Conservation (phyloP, 129 eudicot species). For the Artemisia argyi region DNA sequence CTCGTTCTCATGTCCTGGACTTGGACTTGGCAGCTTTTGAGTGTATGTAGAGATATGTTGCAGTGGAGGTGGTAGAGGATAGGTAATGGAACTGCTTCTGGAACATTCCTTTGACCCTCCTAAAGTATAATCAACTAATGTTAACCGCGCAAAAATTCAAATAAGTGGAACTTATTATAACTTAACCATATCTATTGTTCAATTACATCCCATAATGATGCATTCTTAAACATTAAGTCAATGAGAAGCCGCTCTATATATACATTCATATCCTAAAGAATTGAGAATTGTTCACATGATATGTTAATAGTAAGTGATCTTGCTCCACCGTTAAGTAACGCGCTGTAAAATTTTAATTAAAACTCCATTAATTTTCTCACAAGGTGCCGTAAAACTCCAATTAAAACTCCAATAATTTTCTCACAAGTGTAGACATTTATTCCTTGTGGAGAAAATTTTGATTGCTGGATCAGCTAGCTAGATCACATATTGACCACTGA, state of each 20-base stretch:
- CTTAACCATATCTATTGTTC: no score
- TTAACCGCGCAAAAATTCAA: neutral
- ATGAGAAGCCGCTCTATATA: neutral
- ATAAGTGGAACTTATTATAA: neutral
- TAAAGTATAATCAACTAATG: constrained; percentile 2
- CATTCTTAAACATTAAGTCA: no score
- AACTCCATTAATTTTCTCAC: no score
- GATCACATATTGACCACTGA: neutral
- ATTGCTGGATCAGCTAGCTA: neutral
- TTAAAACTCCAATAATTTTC: no score
- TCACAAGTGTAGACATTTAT: neutral
- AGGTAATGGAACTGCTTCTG: constrained; percentile 24
- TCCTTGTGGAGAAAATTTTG: neutral
- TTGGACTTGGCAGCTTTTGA: constrained; percentile 26
- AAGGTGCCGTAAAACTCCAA: no score
- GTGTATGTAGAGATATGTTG: neutral
- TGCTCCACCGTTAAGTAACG: no score
- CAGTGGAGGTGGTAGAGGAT: constrained; percentile 53
- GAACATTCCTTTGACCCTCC: constrained; percentile 14
- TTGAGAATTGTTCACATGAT: neutral
- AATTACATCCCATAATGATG: no score
- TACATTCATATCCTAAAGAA: neutral
- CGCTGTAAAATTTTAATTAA: no score
- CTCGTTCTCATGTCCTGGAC: constrained; percentile 41
- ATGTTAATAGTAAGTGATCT: no score